Percentiles rank a stretch among this genome's conserved stretches.
phyloP scores from a whole-genome alignment of 1,284 basidiomycete species.

The Retiboletus flavoniger region DNA sequence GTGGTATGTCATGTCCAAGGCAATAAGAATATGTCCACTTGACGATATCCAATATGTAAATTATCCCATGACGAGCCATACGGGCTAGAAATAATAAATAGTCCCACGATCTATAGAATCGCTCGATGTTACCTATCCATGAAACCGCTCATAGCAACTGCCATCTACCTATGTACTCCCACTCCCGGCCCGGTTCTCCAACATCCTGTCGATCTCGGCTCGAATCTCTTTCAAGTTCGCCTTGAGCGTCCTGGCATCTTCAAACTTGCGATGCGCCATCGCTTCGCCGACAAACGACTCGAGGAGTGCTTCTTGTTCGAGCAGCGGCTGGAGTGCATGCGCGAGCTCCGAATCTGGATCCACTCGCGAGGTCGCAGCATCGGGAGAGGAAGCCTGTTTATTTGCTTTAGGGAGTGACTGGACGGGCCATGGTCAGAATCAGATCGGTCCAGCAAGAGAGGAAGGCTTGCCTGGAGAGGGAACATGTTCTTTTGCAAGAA shows the following conservation, averaged over 20 bases:
- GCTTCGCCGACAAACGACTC: conserved; percentile 84
- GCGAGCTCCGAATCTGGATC: conserved; percentile 72
- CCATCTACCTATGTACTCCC: background rate
- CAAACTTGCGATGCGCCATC: conserved; percentile 82
- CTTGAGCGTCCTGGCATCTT: conserved; percentile 80
- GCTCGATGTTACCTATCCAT: background rate
- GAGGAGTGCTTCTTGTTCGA: conserved; percentile 88
- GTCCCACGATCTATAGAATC: background rate
- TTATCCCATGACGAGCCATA: conserved; percentile 1
- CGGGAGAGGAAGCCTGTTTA: conserved; percentile 32
- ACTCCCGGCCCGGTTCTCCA: conserved; percentile 41
- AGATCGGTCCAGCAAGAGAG: no score
- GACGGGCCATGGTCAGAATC: conserved; percentile 4
- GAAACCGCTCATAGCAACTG: background rate
- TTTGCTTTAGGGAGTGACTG: conserved; percentile 65
- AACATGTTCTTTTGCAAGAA: conserved; percentile 92
- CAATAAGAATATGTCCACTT: background rate
- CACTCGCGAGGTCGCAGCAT: conserved; percentile 35
- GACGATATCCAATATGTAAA: conserved; percentile 10
- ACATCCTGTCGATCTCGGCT: conserved; percentile 71
- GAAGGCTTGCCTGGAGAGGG: conserved; percentile 61
- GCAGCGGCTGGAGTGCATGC: conserved; percentile 72
- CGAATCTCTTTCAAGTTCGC: conserved; percentile 76
- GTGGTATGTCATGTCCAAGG: background rate
- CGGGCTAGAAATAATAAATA: background rate